Base-by-base conservation (phyloP, 768 basidiomycete genomes). In the Dacryopinax spathularia region DNA sequence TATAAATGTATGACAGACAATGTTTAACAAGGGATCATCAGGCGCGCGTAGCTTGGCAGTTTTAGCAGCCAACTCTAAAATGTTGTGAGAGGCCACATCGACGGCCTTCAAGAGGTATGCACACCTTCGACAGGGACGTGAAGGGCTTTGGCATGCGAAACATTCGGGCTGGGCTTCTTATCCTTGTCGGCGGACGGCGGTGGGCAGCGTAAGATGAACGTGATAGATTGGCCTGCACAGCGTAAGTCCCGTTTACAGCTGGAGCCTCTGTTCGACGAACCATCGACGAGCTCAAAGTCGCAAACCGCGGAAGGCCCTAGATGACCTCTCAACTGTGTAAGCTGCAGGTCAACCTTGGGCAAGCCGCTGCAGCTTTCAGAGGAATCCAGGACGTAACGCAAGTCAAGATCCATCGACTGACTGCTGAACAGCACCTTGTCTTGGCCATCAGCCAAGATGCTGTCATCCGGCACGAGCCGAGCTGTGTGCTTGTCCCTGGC, bases 141-240 rank as follows among this genome's bases (percentile, higher is more conserved):
- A 20, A 82, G 68, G 13, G 65, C 62, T 39, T 79, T 71, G 22
- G 81, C 80, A 5, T 73, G 71, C 64, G 48, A 56, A 13, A 56
- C 48, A 9, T 29, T 31, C 9, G 71, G 70, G 22, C 72, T 76
- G 2, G 81, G 72, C 64, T 75, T 68, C 64, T 72, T 48, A 66
- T 71, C 62, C 71, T 66, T 63, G 62, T 73, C 68, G 44, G 61
- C 5, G 35, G 25, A 25, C 69, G 70, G 74, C 1, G 87, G 85
- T 9, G 84, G 84, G 43, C 83, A 85, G 39, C 93, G 78, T 68
- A 97, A 75, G 16, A 96, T 79, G 69, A 97, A 96, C 1, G 89
- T 89, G n/a, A 97, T 85, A 18, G 80, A 80, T 73, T 99, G 92
- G 0, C 95, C 94, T 73, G 48, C 18, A 10, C 12, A 13, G 13